phyloP scores from a whole-genome alignment of 331 rosid species.

The Acacia pycnantha region DNA sequence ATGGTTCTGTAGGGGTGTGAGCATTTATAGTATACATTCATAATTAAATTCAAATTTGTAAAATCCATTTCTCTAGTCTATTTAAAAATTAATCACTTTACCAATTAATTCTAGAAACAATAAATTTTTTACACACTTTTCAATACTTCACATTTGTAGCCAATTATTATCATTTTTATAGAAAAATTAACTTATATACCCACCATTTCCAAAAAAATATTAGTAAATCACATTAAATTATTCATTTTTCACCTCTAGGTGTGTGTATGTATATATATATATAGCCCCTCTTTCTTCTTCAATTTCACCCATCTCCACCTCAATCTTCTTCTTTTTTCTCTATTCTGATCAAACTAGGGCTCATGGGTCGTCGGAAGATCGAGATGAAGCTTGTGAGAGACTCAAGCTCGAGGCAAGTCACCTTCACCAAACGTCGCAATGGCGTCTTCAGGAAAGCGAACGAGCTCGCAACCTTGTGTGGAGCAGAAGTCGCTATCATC shows the following conservation, averaged over 20 bases:
- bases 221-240: background rate
- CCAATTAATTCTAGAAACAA: background rate
- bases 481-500: conserved; percentile 42
- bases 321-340: background rate
- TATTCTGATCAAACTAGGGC: background rate
- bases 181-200: background rate
- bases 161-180: background rate
- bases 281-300: background rate
- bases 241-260: background rate
- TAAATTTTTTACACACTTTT: background rate
- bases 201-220: background rate
- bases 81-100: background rate
- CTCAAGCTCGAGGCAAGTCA: conserved; percentile 39
- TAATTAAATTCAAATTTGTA: background rate
- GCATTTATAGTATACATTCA: background rate
- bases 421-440: conserved; percentile 44
- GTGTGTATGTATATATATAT: background rate
- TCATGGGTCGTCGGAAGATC: conserved; percentile 50
- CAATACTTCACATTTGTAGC: background rate
- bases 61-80: background rate
- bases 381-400: conserved; percentile 43
- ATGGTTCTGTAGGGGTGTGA: background rate
- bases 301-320: background rate
- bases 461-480: conserved; percentile 40
- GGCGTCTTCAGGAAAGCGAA: conserved; percentile 50